phyloP scores from a whole-genome alignment of 2,329 filamentous ascomycete genomes.

The Fusarium caatingaense region DNA sequence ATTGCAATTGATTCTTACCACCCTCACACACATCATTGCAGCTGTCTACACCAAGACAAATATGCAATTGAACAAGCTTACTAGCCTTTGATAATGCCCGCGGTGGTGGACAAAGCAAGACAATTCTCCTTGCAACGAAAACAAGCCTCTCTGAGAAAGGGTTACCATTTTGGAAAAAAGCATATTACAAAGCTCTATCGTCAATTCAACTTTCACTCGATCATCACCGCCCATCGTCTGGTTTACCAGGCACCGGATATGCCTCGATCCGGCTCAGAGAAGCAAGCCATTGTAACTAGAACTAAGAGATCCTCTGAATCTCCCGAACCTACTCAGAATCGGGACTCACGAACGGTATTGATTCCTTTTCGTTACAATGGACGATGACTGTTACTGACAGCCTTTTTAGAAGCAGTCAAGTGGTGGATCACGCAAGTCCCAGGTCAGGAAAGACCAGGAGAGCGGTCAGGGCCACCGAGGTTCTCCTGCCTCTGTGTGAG shows the following conservation, averaged over 20 bases:
- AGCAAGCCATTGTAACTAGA: conserved; percentile 39
- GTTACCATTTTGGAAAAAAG: conserved; percentile 15
- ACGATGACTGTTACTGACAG: background rate
- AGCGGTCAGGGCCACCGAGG: conserved; percentile 40
- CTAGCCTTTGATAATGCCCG: conserved; percentile 44
- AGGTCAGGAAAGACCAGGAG: conserved; percentile 38
- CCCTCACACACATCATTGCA: background rate
- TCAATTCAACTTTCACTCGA: conserved; percentile 24
- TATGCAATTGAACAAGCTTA: conserved; percentile 28
- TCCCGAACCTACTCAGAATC: conserved; percentile 17
- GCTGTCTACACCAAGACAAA: conserved; percentile 2
- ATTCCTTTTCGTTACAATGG: accelerated
- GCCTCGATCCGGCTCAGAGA: conserved; percentile 41
- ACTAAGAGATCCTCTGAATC: conserved; percentile 36
- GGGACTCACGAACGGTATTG: conserved; percentile 17
- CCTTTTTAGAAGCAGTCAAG: conserved; percentile 11
- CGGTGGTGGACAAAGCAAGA: conserved; percentile 45
- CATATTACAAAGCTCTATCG: conserved; percentile 21
- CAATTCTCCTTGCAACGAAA: conserved; percentile 38
- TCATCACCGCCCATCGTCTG: conserved; percentile 39
- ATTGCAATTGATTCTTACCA: background rate
- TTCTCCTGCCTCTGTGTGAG: conserved; percentile 39
- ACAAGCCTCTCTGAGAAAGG: conserved; percentile 8
- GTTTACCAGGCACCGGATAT: conserved; percentile 44
- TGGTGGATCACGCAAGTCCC: conserved; percentile 16